phyloP scores from a whole-genome alignment of 768 basidiomycete genomes.

The Panaeolus cyanescens region DNA sequence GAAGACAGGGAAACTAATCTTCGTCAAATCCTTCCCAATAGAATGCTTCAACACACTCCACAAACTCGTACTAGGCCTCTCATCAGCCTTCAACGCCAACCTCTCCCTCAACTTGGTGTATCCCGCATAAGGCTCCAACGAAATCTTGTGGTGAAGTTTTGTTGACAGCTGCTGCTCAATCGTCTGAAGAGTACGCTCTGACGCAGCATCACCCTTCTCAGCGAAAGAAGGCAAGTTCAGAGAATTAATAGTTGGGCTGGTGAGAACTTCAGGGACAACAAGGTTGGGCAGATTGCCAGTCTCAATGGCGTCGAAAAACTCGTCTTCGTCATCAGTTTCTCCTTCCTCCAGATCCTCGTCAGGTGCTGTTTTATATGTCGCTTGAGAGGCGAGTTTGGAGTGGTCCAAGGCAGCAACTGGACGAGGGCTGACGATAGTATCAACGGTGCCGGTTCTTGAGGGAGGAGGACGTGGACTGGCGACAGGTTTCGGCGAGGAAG shows the following conservation, averaged over 20 bases:
- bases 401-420: not conserved
- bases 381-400: slow-evolving; percentile 11
- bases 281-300: slow-evolving; percentile 76
- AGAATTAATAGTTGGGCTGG: slow-evolving; percentile 40
- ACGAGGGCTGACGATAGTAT: slow-evolving; percentile 11
- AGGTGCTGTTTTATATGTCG: slow-evolving; percentile 1
- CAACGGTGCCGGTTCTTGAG: slow-evolving; percentile 8
- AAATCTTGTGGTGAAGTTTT: slow-evolving; percentile 14
- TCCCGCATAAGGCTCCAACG: slow-evolving; percentile 55
- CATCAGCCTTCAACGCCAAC: slow-evolving; percentile 66
- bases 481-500: not conserved
- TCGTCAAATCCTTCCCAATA: slow-evolving; percentile 96
- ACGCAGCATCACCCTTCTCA: not conserved
- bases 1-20: slow-evolving; percentile 92
- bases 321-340: slow-evolving; percentile 84
- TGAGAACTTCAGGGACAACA: slow-evolving; percentile 65
- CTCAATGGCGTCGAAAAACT: slow-evolving; percentile 98
- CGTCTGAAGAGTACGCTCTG: slow-evolving; percentile 5
- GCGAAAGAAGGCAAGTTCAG: slow-evolving; percentile 3
- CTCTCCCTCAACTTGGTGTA: slow-evolving; percentile 64
- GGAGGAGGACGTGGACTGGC: slow-evolving; percentile 2
- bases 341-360: slow-evolving; percentile 24
- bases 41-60: slow-evolving; percentile 96
- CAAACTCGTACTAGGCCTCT: slow-evolving; percentile 85
- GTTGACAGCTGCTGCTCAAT: not conserved